Base-by-base conservation (phyloP, 352 stramenopile species). In the Pythium monospermum region DNA sequence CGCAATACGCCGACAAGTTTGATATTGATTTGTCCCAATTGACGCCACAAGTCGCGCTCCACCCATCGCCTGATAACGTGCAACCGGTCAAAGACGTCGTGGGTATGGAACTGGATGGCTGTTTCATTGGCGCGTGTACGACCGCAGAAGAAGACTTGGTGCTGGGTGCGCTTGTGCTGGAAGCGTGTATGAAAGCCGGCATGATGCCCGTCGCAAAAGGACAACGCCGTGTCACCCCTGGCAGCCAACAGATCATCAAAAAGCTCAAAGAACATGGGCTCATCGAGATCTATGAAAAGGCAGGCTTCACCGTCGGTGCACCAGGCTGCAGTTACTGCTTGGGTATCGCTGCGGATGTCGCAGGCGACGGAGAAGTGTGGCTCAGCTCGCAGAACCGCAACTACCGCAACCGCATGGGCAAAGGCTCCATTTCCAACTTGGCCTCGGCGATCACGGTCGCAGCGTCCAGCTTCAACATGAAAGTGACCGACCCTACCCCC, bases 361-460 rank as follows among this genome's bases (percentile, higher is more conserved):
- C 81, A 3, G 74, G 73, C 8, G 80, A 91, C 47, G 82, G 86
- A 46, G 81, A 94, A 37, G 83, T 94, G 44, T 91, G 83, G 81
- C 78, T 94, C 46, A 84, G 66, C 26, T 75, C 57, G 38, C 80
- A 91, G 72, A 94, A 94, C 67, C 80, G 83, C 21, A 94, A 94
- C 67, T 94, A 90, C 68, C 76, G 81, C 47, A 91, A 91, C 73
- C 83, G 83, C 41, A 94, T 94, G 83, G 83, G 83, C 45, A 77
- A 75, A 48, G 81, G 80, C 27, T 91, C 78, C 16, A 91, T 91
- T 52, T 76, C 68, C 16, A 89, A 94, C 65, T 57, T 94, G 35
- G 79, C 76, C 31, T 91, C 80, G 15, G 80, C 83, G 13, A 81
- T 87, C 42, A 89, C 77, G 25, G 80, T 94, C 19, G 83, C 83